Conservation (phyloP, 805 yeast genomes). For the Jamesozyma lodderae region DNA sequence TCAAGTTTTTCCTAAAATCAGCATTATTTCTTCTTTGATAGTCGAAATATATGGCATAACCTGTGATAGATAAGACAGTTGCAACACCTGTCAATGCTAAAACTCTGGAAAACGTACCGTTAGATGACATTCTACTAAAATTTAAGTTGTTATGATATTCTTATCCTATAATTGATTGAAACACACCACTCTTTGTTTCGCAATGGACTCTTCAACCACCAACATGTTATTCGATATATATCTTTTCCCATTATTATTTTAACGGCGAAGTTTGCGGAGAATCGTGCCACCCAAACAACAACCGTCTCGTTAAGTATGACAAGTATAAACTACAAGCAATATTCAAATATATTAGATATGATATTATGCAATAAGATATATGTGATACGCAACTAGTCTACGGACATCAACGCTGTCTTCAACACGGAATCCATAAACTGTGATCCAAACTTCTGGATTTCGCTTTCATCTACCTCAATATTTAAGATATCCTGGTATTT, state of each 20-base stretch:
- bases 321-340: too few relatives aligned
- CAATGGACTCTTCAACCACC: too few relatives aligned
- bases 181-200: too few relatives aligned
- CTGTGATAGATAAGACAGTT: slow-evolving; percentile 48
- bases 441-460: slow-evolving; percentile 20
- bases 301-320: too few relatives aligned
- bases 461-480: slow-evolving; percentile 13
- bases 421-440: not conserved
- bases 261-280: too few relatives aligned
- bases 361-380: too few relatives aligned
- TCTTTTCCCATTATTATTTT: too few relatives aligned
- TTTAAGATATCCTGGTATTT: slow-evolving; percentile 24
- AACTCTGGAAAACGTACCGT: slow-evolving; percentile 38
- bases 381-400: not conserved
- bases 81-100: slow-evolving; percentile 7
- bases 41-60: slow-evolving; percentile 86
- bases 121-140: slow-evolving; percentile 2
- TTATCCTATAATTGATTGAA: too few relatives aligned
- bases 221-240: too few relatives aligned
- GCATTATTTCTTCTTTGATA: slow-evolving; percentile 77
- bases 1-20: slow-evolving; percentile 71
- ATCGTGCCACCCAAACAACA: too few relatives aligned
- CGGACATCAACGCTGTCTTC: not conserved
- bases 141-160: too few relatives aligned
- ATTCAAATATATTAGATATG: too few relatives aligned